phyloP scores from a whole-genome alignment of 1,284 basidiomycete species.

The Fomitopsis betulina region DNA sequence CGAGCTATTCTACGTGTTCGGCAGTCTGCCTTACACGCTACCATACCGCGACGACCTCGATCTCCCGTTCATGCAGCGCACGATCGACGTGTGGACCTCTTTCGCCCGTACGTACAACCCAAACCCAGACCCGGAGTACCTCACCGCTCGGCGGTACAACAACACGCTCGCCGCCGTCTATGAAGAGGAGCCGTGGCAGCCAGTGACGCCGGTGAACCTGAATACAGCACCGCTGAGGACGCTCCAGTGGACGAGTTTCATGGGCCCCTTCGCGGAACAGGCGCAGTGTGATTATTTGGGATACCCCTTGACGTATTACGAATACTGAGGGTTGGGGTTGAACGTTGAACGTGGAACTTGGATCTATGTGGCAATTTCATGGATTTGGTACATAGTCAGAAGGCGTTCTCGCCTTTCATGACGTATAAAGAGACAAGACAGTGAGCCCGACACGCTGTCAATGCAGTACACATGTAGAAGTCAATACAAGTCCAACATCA shows the following conservation, averaged over 20 bases:
- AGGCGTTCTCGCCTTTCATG: too few species aligned
- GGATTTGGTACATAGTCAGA: too few species aligned
- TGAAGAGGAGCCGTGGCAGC: conserved; percentile 19
- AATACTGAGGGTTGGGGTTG: background rate
- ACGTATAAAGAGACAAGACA: too few species aligned
- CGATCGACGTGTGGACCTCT: conserved; percentile 33
- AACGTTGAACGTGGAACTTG: too few species aligned
- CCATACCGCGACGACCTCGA: conserved; percentile 36
- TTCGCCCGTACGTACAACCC: conserved; percentile 38
- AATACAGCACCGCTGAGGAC: conserved; percentile 17
- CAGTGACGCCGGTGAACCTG: conserved; percentile 20
- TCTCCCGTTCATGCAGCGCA: conserved; percentile 33
- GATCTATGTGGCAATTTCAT: too few species aligned
- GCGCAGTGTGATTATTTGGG: conserved; percentile 25
- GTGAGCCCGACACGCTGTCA: too few species aligned
- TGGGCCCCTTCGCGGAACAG: conserved; percentile 21
- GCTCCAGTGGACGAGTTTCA: conserved; percentile 24
- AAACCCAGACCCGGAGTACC: conserved; percentile 33
- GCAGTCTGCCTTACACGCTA: conserved; percentile 27
- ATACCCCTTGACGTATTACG: conserved; percentile 19
- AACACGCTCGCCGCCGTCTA: conserved; percentile 18
- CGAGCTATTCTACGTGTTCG: conserved; percentile 36
- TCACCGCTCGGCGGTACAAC: conserved; percentile 28
- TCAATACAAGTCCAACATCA: too few species aligned
- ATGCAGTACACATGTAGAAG: too few species aligned